Evolutionary conservation across 1,284 basidiomycete genomes (phyloP).

Genomic region (Lignosus rhinocerotis): DNA sequence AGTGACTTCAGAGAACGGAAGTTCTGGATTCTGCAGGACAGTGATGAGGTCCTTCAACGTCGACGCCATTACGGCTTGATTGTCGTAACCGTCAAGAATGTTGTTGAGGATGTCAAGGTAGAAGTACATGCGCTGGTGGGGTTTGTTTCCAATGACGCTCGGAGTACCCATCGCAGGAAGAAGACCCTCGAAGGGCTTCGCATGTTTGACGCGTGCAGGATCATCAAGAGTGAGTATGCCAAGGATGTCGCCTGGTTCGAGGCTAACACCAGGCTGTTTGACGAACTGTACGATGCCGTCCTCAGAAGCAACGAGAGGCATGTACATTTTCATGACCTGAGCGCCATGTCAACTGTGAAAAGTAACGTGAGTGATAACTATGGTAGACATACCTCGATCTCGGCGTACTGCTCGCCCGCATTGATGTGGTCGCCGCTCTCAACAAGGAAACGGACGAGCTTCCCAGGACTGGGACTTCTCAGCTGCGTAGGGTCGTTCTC

Average conservation of each 20-base stretch:
- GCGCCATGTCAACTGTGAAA: constrained; percentile 1
- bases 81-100: constrained; percentile 95
- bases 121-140: constrained; percentile 84
- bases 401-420: constrained; percentile 95
- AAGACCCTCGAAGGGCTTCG: constrained; percentile 96
- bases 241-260: constrained; percentile 97
- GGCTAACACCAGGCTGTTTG: constrained; percentile 95
- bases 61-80: constrained; percentile 82
- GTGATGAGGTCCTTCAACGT: constrained; percentile 83
- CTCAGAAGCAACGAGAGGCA: constrained; percentile 95
- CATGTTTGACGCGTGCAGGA: constrained; percentile 95
- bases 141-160: constrained; percentile 86
- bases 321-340: constrained; percentile 99
- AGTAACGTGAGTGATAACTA: background rate
- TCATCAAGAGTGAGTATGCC: constrained; percentile 98
- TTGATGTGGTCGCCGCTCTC: constrained; percentile 97
- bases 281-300: constrained; percentile 96
- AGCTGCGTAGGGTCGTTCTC: constrained; percentile 99
- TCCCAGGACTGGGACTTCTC: constrained; percentile 94
- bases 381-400: constrained; percentile 78
- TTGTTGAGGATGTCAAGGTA: constrained; percentile 85
- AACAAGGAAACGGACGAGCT: constrained; percentile 93
- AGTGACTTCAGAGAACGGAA: constrained; percentile 87
- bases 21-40: constrained; percentile 79
- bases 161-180: constrained; percentile 87